phyloP scores from a whole-genome alignment of 345 rosid species.

The Diplotaxis tenuifolia region DNA sequence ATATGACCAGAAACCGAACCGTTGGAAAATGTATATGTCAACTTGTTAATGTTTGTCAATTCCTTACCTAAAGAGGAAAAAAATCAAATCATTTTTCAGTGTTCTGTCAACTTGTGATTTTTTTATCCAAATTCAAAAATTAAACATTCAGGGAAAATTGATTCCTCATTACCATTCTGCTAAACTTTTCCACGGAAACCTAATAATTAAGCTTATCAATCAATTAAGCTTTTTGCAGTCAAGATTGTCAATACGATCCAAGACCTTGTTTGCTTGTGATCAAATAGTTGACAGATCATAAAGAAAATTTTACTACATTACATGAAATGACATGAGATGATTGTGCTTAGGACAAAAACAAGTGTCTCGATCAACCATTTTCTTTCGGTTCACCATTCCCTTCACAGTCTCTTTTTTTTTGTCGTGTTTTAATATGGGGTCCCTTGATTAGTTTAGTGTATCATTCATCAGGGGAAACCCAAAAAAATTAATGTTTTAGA shows the following conservation, averaged over 20 bases:
- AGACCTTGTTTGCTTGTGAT: constrained; percentile 22
- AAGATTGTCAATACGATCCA: constrained; percentile 15
- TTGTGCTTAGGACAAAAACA: constrained; percentile 21
- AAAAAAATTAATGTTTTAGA: neutral
- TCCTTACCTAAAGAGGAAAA: constrained; percentile 30
- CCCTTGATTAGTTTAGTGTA: constrained; percentile 18
- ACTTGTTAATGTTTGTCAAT: constrained; percentile 26
- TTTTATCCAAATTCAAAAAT: neutral
- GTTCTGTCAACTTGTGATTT: constrained; percentile 10
- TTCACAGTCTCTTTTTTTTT: constrained; percentile 25
- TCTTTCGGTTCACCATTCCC: constrained; percentile 25
- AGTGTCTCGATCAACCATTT: constrained; percentile 20
- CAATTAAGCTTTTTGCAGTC: constrained; percentile 15
- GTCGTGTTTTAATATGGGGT: constrained; percentile 25
- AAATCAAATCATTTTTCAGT: neutral
- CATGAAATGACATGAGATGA: constrained; percentile 39
- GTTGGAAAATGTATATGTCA: constrained; percentile 11
- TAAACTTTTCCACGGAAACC: neutral
- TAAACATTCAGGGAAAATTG: neutral
- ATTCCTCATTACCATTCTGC: neutral
- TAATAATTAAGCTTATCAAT: constrained; percentile 23
- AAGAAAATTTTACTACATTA: constrained; percentile 23
- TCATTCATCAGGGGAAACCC: constrained; percentile 27
- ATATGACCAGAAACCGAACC: constrained; percentile 16
- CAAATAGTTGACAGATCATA: constrained; percentile 25